Base-by-base conservation (phyloP, 805 yeast genomes). In the Alloascoidea africana region DNA sequence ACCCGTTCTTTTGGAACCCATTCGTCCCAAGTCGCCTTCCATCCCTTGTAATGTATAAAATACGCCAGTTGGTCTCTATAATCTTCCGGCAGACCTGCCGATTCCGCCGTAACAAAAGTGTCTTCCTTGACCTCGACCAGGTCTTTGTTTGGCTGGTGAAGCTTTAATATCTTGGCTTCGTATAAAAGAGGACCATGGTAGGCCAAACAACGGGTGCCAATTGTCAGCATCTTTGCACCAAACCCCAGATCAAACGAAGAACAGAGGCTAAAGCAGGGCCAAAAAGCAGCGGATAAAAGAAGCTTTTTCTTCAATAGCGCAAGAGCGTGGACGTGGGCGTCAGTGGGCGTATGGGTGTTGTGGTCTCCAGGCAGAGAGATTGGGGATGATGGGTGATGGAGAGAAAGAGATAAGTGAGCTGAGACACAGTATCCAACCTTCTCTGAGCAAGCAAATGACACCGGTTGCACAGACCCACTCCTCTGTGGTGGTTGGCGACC, bases 11-110 rank as follows among this genome's bases (percentile, higher is more conserved):
- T 55, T 1, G 70, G 68, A 1, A 89, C 89, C 98, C 98, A 89
- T 55, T 89, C 98, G 53, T 89, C 97, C 95, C 96, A 89, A 41
- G 85, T 76, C n/a, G 77, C 58, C 50, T 87, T 89, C 98, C 98
- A 89, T 2, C 98, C 97, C 46, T 78, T 80, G 56, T 89, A 89
- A 52, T 91, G 98, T 14, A 89, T 72, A 46, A 64, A 76, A 56
- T 74, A 87, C 18, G 74, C 65, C 15, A 47, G 46, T 32, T 56
- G 58, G 14, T 49, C 55, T 17, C 44, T 39, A 4, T 57, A 36
- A 3, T 62, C 54, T 6, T 42, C 34, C 4, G 37, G 56, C 60
- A 23, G 49, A 49, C 54, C 49, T 4, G 64, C 62, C 16, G 70
- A 73, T 17, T 58, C 58, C 3, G 61, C 52, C 40, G 54, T 51